Evolutionary conservation across 2,329 filamentous ascomycete genomes (phyloP).

Genomic region (Penicillium sp.): DNA sequence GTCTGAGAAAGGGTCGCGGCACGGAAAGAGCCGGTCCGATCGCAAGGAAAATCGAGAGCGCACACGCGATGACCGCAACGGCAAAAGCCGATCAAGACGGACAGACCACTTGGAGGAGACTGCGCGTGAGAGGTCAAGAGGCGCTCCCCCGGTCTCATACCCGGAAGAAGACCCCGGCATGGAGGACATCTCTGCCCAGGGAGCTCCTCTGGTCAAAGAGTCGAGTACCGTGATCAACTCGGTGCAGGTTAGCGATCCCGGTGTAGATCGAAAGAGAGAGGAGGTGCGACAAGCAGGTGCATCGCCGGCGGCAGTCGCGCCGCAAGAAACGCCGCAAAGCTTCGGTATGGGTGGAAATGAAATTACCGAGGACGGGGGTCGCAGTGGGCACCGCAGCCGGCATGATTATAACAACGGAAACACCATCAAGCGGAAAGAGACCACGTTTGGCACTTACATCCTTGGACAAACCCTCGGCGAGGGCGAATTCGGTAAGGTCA

Average conservation of each 20-base stretch:
- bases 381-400: conserved; percentile 41
- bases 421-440: conserved; percentile 67
- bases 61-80: conserved; percentile 38
- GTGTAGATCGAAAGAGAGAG: conserved; percentile 68
- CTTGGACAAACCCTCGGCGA: conserved; percentile 94
- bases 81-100: conserved; percentile 39
- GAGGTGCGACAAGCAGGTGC: conserved; percentile 64
- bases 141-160: conserved; percentile 31
- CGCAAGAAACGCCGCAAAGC: conserved; percentile 45
- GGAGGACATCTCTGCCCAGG: conserved; percentile 54
- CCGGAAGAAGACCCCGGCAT: conserved; percentile 42
- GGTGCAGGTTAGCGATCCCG: conserved; percentile 69
- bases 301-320: conserved; percentile 41
- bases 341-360: conserved; percentile 50
- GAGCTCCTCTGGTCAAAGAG: conserved; percentile 61
- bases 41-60: conserved; percentile 37
- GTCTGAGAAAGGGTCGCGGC: conserved; percentile 40
- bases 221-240: conserved; percentile 74
- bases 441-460: conserved; percentile 92
- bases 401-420: conserved; percentile 56
- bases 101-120: conserved; percentile 37
- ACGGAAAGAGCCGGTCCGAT: conserved; percentile 38
- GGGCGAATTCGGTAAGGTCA: conserved; percentile 98
- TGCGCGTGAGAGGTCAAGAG: conserved; percentile 32
- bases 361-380: conserved; percentile 44